Conservation (phyloP, 148 eudicot species). For the Chenopodium berlandieri region DNA sequence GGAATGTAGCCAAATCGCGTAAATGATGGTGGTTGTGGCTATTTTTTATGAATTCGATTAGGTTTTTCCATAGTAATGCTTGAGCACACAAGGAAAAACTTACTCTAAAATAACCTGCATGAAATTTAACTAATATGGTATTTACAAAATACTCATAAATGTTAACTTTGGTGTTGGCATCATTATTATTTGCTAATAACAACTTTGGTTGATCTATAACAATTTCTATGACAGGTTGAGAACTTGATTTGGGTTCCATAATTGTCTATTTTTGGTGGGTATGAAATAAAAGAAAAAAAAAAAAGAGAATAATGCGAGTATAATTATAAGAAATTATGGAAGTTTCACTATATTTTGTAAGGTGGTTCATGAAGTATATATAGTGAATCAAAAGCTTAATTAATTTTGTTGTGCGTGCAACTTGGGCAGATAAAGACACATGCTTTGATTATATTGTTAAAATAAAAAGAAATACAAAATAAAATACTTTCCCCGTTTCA, state of each 20-base stretch:
- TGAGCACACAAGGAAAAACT: conserved; percentile 47
- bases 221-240: background rate
- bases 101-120: conserved; percentile 56
- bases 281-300: background rate
- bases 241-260: background rate
- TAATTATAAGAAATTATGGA: background rate
- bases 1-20: background rate
- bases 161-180: background rate
- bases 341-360: background rate
- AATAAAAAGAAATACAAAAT: too few relatives aligned
- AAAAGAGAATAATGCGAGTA: too few relatives aligned
- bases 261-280: background rate
- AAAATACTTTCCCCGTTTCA: too few relatives aligned
- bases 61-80: conserved; percentile 48
- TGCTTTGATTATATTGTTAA: background rate
- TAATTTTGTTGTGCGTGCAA: background rate
- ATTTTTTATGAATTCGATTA: conserved; percentile 27
- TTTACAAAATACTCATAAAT: conserved; percentile 11
- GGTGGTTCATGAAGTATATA: background rate
- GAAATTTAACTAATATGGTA: conserved; percentile 27
- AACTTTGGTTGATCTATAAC: conserved; percentile 3
- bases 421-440: background rate
- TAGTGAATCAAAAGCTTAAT: background rate
- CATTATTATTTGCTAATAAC: background rate
- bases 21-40: background rate